Percentiles rank a stretch among this genome's conserved stretches.
phyloP scores from a whole-genome alignment of 169 alveolate genomes.

The Ichthyophthirius multifiliis region DNA sequence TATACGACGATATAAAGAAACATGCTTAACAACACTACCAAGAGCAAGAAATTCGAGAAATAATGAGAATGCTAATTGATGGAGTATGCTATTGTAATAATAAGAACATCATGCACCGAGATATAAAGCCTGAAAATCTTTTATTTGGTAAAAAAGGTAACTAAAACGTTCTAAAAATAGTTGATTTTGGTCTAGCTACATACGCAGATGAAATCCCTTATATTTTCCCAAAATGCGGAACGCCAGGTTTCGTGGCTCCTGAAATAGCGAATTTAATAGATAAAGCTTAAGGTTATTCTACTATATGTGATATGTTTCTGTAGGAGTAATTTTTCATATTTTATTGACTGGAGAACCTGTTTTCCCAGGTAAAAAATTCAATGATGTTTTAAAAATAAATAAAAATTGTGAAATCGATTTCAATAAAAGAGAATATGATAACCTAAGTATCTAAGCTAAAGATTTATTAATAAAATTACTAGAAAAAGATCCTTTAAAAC shows the following conservation, averaged over 20 bases:
- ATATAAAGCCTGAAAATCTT: slow-evolving; percentile 79
- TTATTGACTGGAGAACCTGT: slow-evolving; percentile 54
- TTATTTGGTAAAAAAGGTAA: slow-evolving; percentile 54
- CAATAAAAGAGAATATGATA: slow-evolving; percentile 61
- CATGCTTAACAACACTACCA: slow-evolving; percentile 33
- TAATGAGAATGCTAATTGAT: slow-evolving; percentile 51
- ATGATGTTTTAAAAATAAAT: slow-evolving; percentile 63
- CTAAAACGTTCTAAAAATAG: slow-evolving; percentile 45
- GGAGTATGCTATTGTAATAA: slow-evolving; percentile 62
- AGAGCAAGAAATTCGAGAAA: slow-evolving; percentile 50
- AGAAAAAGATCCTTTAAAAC: slow-evolving; percentile 62
- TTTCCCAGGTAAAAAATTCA: slow-evolving; percentile 70
- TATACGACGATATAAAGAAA: slow-evolving; percentile 51
- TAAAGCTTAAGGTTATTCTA: slow-evolving; percentile 33
- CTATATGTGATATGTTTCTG: slow-evolving; percentile 53
- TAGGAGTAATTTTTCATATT: slow-evolving; percentile 59
- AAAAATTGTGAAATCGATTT: slow-evolving; percentile 59
- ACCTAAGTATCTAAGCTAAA: slow-evolving; percentile 56
- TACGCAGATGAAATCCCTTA: slow-evolving; percentile 33
- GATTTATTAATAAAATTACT: slow-evolving; percentile 65
- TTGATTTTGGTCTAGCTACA: slow-evolving; percentile 67
- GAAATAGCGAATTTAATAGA: slow-evolving; percentile 48
- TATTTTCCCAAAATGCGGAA: slow-evolving; percentile 51
- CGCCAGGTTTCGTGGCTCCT: slow-evolving; percentile 69
- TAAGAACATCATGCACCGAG: slow-evolving; percentile 73